These are phyloP conservation scores for Talaromyces albobiverticillius DNA, from an alignment of 2,329 filamentous ascomycete genomes.

Conservation along the genomic window DNA sequence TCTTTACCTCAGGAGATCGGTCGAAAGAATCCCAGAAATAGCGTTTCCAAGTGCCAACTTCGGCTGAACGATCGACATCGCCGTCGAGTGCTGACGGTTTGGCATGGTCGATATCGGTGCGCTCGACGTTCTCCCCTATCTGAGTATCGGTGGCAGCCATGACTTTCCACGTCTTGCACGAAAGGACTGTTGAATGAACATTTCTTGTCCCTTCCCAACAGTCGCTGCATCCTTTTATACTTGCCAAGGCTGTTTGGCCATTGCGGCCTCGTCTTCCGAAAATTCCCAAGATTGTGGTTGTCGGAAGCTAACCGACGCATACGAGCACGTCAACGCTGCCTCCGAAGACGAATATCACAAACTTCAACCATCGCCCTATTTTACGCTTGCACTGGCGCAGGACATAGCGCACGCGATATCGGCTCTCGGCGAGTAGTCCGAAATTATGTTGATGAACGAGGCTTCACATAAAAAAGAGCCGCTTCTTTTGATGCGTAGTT, in stretches of 20 bases:
- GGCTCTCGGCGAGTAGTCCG: background rate
- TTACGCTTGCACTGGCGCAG: background rate
- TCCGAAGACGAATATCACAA: background rate
- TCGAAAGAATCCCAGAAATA: background rate
- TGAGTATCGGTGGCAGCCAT: background rate
- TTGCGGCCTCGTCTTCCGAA: too few relatives aligned
- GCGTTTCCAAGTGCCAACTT: background rate
- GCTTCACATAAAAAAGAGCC: too few relatives aligned
- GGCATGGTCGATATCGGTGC: background rate
- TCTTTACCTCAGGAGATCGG: background rate
- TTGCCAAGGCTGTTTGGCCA: too few relatives aligned
- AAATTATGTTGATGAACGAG: background rate
- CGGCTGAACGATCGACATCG: background rate
- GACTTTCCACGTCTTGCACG: background rate
- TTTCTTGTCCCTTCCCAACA: too few relatives aligned
- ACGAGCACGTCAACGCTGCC: background rate
- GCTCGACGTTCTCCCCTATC: background rate
- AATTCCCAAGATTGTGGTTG: background rate
- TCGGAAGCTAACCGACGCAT: background rate
- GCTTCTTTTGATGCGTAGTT: too few relatives aligned
- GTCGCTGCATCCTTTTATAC: too few relatives aligned
- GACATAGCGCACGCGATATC: background rate
- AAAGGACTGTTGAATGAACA: too few relatives aligned
- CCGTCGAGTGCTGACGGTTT: background rate
- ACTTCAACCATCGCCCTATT: too few relatives aligned